These are phyloP conservation scores for Pseudocercospora fijiensis DNA, from an alignment of 2,329 filamentous ascomycete species.

Conservation along the genomic window DNA sequence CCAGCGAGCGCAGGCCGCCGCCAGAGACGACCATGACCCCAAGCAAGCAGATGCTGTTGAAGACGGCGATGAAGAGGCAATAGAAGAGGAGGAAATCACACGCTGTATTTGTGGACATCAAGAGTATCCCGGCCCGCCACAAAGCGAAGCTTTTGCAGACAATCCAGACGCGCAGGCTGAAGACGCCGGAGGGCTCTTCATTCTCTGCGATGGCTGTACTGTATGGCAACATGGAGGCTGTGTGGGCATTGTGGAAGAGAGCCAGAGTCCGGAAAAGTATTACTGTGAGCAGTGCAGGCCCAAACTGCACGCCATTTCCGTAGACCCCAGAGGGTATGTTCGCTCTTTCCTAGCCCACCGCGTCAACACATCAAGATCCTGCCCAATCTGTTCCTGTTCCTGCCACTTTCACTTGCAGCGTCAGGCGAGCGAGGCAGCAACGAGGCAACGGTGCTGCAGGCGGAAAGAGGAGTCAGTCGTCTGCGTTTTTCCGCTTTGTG, in stretches of 20 bases:
- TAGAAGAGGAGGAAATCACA: conserved; percentile 86
- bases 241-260: conserved; percentile 93
- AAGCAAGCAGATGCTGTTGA: conserved; percentile 43
- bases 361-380: neutral
- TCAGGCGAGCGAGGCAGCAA: neutral
- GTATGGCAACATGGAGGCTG: conserved; percentile 99
- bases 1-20: conserved; percentile 71
- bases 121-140: conserved; percentile 84
- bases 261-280: conserved; percentile 91
- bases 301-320: conserved; percentile 82
- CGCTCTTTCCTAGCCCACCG: conserved; percentile 30
- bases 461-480: neutral
- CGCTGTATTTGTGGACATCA: conserved; percentile 92
- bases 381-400: neutral
- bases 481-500: conserved; percentile 8
- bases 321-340: conserved; percentile 79
- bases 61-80: conserved; percentile 59
- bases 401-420: neutral
- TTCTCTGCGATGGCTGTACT: conserved; percentile 96
- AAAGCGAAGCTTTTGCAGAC: conserved; percentile 49
- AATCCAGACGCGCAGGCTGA: conserved; percentile 64
- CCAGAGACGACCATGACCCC: conserved; percentile 52
- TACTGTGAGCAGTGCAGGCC: conserved; percentile 95
- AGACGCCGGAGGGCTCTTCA: conserved; percentile 90
- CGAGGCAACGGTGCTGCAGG: neutral